These are phyloP conservation scores for Magnusiomyces magnusii DNA, from an alignment of 1,139 yeast species.

Conservation along the genomic window DNA sequence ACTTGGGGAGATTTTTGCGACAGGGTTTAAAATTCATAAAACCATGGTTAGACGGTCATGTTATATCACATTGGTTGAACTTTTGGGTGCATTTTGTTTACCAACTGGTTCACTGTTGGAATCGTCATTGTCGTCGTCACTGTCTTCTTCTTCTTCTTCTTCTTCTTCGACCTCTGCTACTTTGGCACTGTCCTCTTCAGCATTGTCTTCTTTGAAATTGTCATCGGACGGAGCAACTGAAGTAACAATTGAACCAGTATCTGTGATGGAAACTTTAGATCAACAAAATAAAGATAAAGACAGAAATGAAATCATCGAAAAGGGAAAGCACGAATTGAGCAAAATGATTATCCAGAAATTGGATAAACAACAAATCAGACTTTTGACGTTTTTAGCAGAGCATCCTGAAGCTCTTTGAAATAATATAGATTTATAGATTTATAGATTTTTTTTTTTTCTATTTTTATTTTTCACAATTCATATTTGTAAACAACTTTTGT, in stretches of 20 bases:
- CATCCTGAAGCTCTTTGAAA: neutral
- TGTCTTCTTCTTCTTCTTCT: no score
- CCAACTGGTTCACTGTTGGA: neutral
- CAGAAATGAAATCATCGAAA: neutral
- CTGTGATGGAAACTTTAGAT: neutral
- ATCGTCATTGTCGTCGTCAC: no score
- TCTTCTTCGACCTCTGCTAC: no score
- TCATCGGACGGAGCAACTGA: neutral
- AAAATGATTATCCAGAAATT: neutral
- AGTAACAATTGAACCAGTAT: no score
- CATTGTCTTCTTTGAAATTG: no score
- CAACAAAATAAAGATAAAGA: neutral
- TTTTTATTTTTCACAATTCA: neutral
- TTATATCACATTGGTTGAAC: neutral
- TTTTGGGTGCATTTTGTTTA: neutral
- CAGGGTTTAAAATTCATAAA: neutral
- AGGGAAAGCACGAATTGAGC: neutral
- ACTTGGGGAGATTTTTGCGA: neutral
- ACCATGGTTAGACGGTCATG: neutral
- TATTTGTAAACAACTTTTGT: neutral
- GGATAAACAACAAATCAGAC: neutral
- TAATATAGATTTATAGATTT: no score
- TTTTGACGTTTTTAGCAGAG: neutral
- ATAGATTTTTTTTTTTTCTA: neutral
- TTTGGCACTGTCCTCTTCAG: no score